Base-by-base conservation (phyloP, 2,329 filamentous ascomycete species). In the Colletotrichum zoysiae region DNA sequence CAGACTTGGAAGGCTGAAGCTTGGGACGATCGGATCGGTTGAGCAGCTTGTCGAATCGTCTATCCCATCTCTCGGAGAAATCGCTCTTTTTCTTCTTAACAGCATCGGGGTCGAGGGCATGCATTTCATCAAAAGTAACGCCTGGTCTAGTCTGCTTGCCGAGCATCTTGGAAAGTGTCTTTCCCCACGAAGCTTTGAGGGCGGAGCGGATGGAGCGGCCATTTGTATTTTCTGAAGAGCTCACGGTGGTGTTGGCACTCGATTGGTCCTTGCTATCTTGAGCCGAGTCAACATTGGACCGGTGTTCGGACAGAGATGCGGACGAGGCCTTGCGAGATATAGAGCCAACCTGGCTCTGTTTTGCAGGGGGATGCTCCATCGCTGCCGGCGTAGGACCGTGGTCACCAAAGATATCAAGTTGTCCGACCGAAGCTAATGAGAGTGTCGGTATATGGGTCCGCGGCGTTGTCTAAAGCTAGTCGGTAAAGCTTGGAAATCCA, bases 381-480 rank as follows among this genome's bases (percentile, higher is more conserved):
- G n/a, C 59, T 62, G 11, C 30, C 4, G 23, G n/a, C 12, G 20
- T 33, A 16, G 33, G 33, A 18, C 20, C 11, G 26, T 50, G 59
- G 20, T 38, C 33, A 50, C 8, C 14, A 23, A 50, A 23, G 20
- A 5, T 38, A 23, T 38, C 30, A 23, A 30, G 30, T 38, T 62
- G 44, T 14, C 16, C 20, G 5, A 30, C n/a, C 16, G 30, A 48
- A 23, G n/a, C 20, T n/a, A 51, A 42, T 38, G 8, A 38, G 20
- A 16, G 16, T 18, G 5, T 16, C 23, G 46, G 23, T 12, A 33
- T 38, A 26, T 38, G n/a, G n/a, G 44, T 16, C 44, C n/a, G 46
- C 23, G 33, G 44, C 33, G 46, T 57, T 57, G 30, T 48, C 50
- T 26, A 35, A 51, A 40, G 46, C 59, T 51, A 51, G 46, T 50